Evolutionary conservation across 768 basidiomycete species (phyloP), one percentile per base, ranked within the genome.

Genomic region (Rhodotorula sphaerocarpa): DNA sequence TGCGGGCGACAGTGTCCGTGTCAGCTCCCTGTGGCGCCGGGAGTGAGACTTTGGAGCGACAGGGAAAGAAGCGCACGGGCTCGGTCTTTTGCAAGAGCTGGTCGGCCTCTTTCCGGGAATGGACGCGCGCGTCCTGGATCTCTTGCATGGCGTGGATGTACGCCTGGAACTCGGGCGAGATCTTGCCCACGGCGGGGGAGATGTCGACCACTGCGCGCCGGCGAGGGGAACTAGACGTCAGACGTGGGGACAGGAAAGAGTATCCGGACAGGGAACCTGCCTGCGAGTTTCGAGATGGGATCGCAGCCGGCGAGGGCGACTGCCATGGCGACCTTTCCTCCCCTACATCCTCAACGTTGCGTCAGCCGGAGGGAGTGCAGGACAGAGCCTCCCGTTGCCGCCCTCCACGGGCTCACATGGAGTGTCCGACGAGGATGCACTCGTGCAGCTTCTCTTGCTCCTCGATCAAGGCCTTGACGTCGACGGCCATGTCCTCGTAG

Each of bases 341-440:
- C 69, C 34, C 69, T 64, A 55, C 74, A 72, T 10, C 73, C 54
- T 25, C 10, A n/a, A 1, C 5, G 36, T n/a, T n/a, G n/a, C n/a
- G n/a, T n/a, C n/a, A n/a, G n/a, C n/a, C n/a, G n/a, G n/a, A n/a
- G n/a, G n/a, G n/a, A n/a, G n/a, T n/a, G n/a, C n/a, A n/a, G n/a
- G n/a, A n/a, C n/a, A n/a, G n/a, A n/a, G n/a, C n/a, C n/a, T n/a
- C n/a, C n/a, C n/a, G n/a, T n/a, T n/a, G n/a, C n/a, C n/a, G n/a
- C n/a, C n/a, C n/a, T n/a, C n/a, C n/a, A n/a, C n/a, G n/a, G n/a
- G n/a, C 86, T 57, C 68, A 90, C 90, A 93, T 91, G 4, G 90
- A 92, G 73, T 93, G 91, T 0, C 91, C 91, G 6, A 93, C 77
- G 7, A 95, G 79, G 4, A 86, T 82, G 23, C 91, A 80, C 23